phyloP scores from a whole-genome alignment of 2,329 filamentous ascomycete genomes.

The Fusarium sp. region DNA sequence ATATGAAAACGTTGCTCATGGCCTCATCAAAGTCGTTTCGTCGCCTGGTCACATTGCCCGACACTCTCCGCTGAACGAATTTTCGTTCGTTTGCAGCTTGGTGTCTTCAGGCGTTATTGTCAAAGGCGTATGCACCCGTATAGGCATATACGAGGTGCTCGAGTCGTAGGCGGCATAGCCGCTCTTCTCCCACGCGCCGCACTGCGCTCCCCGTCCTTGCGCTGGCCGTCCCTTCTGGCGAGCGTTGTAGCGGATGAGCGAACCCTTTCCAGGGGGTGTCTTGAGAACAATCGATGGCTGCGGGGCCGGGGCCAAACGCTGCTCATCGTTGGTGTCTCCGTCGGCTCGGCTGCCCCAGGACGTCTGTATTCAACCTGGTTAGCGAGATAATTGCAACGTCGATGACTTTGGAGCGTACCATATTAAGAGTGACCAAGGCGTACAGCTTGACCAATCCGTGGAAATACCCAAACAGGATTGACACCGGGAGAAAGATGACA shows the following conservation, averaged over 20 bases:
- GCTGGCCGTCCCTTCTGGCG: constrained; percentile 51
- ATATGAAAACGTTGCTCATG: constrained; percentile 41
- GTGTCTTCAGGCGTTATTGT: constrained; percentile 33
- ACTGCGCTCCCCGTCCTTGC: constrained; percentile 34
- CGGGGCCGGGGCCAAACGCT: constrained; percentile 66
- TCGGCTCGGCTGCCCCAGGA: constrained; percentile 95
- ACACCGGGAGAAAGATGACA: constrained; percentile 80
- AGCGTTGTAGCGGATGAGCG: constrained; percentile 57
- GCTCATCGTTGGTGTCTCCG: constrained; percentile 81
- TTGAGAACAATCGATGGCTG: constrained; percentile 53
- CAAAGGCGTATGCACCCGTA: constrained; percentile 42
- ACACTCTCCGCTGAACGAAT: constrained; percentile 34
- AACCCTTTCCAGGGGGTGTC: constrained; percentile 54
- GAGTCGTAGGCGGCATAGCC: constrained; percentile 49
- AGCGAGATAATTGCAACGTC: constrained; percentile 8
- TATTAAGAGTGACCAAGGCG: constrained; percentile 80
- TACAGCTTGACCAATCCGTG: constrained; percentile 93
- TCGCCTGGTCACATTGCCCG: constrained; percentile 36
- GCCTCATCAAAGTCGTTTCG: constrained; percentile 43
- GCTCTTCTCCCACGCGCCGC: constrained; percentile 46
- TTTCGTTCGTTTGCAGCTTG: constrained; percentile 38
- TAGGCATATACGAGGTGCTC: constrained; percentile 48
- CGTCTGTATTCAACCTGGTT: constrained; percentile 64
- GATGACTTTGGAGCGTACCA: constrained; percentile 67
- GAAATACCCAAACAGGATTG: constrained; percentile 89